A percentile compares a stretch with the other conserved stretches of the same genome.
phyloP scores from a whole-genome alignment of 2,329 filamentous ascomycete species.

The Nemania sp. region DNA sequence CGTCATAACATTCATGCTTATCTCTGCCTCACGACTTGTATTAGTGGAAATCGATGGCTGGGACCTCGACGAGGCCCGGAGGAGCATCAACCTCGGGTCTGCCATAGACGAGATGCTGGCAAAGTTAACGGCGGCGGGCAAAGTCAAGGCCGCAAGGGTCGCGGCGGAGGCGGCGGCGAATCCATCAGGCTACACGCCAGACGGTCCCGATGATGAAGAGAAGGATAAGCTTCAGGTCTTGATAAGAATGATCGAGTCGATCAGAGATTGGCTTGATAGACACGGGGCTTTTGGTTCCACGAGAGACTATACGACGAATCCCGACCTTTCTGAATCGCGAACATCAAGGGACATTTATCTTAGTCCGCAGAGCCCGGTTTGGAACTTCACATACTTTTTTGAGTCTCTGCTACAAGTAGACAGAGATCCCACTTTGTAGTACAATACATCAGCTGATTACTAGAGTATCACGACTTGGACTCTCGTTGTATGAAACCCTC shows the following conservation, averaged over 20 bases:
- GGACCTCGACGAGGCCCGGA: slow-evolving; percentile 34
- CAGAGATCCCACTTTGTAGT: neutral
- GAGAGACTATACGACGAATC: neutral
- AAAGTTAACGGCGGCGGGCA: slow-evolving; percentile 12
- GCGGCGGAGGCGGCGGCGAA: slow-evolving; percentile 26
- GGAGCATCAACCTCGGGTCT: slow-evolving; percentile 32
- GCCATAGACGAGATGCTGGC: slow-evolving; percentile 30
- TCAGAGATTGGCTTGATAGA: slow-evolving; percentile 14
- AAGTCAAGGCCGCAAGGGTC: slow-evolving; percentile 27
- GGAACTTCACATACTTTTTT: slow-evolving; percentile 27
- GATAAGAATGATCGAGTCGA: slow-evolving; percentile 2
- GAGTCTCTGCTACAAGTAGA: slow-evolving; percentile 11
- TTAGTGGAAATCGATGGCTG: slow-evolving; percentile 37
- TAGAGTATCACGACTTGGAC: no score
- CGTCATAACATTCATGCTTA: slow-evolving; percentile 38
- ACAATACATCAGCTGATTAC: neutral
- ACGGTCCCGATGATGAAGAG: slow-evolving; percentile 13
- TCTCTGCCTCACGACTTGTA: slow-evolving; percentile 38
- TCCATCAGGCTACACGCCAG: slow-evolving; percentile 17
- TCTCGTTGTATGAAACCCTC: no score
- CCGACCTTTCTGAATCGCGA: neutral
- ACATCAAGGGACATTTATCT: neutral
- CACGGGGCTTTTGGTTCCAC: slow-evolving; percentile 1
- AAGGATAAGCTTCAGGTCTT: slow-evolving; percentile 8
- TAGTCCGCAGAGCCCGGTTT: slow-evolving; percentile 15